phyloP scores from a whole-genome alignment of 495 filamentous ascomycete genomes.

The Tuber microsphaerosporum region DNA sequence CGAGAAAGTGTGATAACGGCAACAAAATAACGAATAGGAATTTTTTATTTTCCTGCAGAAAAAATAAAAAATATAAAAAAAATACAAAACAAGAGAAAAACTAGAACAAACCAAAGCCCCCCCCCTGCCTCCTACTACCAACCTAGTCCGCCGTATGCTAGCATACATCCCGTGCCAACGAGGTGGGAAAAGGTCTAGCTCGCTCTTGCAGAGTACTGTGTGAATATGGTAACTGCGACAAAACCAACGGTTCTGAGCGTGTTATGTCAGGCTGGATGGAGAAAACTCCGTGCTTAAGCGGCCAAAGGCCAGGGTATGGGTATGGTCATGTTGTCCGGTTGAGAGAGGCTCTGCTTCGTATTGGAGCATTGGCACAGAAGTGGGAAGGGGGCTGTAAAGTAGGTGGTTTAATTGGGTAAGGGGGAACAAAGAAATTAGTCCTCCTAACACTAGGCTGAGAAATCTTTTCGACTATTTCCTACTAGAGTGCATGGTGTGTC shows the following conservation, averaged over 20 bases:
- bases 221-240: background rate
- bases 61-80: background rate
- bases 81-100: background rate
- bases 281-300: background rate
- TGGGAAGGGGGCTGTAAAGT: background rate
- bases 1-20: background rate
- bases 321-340: background rate
- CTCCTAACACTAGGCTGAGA: background rate
- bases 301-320: background rate
- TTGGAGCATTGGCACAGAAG: background rate
- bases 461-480: background rate
- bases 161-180: background rate
- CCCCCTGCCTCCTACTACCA: background rate
- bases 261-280: background rate
- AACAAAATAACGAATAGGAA: background rate
- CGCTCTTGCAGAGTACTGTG: background rate
- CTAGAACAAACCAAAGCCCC: background rate
- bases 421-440: background rate
- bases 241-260: background rate
- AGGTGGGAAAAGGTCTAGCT: background rate
- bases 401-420: background rate
- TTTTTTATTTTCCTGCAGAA: no score
- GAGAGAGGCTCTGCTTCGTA: background rate
- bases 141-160: background rate
- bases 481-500: background rate